These are phyloP conservation scores for Thelephora terrestris DNA, from an alignment of 1,284 basidiomycete genomes.

Conservation along the genomic window DNA sequence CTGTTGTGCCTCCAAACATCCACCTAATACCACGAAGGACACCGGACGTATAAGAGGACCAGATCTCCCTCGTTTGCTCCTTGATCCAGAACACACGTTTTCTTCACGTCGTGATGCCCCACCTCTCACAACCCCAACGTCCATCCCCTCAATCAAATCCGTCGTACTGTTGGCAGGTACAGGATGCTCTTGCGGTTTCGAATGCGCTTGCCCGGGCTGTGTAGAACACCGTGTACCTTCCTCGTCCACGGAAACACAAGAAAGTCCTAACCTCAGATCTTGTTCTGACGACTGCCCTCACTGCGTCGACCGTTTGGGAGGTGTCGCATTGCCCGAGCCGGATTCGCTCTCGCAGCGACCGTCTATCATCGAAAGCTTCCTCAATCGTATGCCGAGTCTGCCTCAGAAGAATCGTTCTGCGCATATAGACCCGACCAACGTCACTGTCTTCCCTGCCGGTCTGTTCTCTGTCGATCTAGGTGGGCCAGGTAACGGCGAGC, in stretches of 20 bases:
- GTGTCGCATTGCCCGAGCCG: constrained; percentile 30
- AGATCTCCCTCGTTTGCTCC: constrained; percentile 35
- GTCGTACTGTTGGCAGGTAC: constrained; percentile 47
- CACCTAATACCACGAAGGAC: background rate
- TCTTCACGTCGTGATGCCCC: constrained; percentile 9
- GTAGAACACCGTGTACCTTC: constrained; percentile 43
- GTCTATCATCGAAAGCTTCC: constrained; percentile 44
- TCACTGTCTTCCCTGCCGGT: constrained; percentile 34
- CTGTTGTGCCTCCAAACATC: background rate
- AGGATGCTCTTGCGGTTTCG: constrained; percentile 59
- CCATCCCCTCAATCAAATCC: constrained; percentile 47
- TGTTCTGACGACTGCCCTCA: constrained; percentile 53
- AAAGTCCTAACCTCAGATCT: constrained; percentile 31
- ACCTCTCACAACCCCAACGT: constrained; percentile 35
- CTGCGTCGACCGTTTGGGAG: constrained; percentile 47
- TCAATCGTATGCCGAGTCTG: constrained; percentile 44
- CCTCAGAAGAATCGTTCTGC: constrained; percentile 38
- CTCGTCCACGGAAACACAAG: background rate
- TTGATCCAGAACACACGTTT: background rate
- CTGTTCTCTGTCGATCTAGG: constrained; percentile 16
- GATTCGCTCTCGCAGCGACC: constrained; percentile 9
- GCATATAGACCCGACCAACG: constrained; percentile 38
- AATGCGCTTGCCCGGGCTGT: constrained; percentile 68
- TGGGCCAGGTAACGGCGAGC: constrained; percentile 4
- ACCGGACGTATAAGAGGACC: constrained; percentile 10